Base-by-base conservation (phyloP, 306 rosid species). In the Albizia julibrissin region DNA sequence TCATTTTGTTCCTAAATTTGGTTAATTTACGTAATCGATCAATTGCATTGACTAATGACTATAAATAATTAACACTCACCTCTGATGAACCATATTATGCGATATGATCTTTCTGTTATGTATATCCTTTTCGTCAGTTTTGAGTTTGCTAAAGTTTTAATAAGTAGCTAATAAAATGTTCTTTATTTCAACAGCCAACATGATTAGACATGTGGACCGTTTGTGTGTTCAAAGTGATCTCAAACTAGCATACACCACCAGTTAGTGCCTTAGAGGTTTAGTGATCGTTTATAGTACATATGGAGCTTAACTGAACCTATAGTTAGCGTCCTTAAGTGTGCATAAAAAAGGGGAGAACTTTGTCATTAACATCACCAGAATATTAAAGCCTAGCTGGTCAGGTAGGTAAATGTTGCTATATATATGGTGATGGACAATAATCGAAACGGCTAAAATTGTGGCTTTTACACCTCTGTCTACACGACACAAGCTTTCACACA, bases 161-260 rank as follows among this genome's bases (percentile, higher is more conserved):
- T 74, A 76, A 83, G 87, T 69, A 77, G 85, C 77, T 81, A 91
- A 84, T 43, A 71, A 44, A 43, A 22, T 44, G 71, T 46, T 85
- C 79, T 87, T 91, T 94, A 84, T 87, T 89, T 84, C 88, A 92
- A 92, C 97, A 86, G 89, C 97, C 94, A 92, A 77, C 93, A 94
- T 59, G 98, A 94, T 92, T 94, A 85, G 91, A 90, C 90, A 65
- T 86, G 94, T 91, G 98, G 97, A 88, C 97, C 96, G 84, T 90
- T 46, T 72, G 80, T 54, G 80, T 70, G 75, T 72, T 68, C 80
- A 82, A 74, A 85, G 85, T 82, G 86, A 87, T 90, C 84, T 84
- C 86, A 82, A 75, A 69, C 33, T 4, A 69, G 14, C 14, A 14
- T 47, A 72, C 76, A 80, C 80, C 85, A 84, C 58, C 66, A 74